Evolutionary conservation across 2,329 filamentous ascomycete species (phyloP).

Genomic region (Penicillium capsulatum): DNA sequence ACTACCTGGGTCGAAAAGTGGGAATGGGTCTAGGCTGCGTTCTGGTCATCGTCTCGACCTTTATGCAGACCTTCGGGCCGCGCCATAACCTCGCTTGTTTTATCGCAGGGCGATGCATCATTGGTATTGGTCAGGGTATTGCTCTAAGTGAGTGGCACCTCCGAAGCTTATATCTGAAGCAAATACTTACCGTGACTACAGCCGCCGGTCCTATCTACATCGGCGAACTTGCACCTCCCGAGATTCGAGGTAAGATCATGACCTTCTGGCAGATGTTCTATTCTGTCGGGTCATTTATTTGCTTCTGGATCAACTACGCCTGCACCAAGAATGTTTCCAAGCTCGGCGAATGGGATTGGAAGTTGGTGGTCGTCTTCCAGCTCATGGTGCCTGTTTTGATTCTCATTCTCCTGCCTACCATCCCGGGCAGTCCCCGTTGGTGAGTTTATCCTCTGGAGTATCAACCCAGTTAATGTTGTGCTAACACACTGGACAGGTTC

Average conservation of each 20-base stretch:
- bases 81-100: conserved; percentile 60
- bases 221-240: conserved; percentile 60
- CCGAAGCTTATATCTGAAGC: not conserved
- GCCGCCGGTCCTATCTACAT: conserved; percentile 68
- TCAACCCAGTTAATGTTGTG: not conserved
- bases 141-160: conserved; percentile 50
- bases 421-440: conserved; percentile 67
- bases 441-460: conserved; percentile 9
- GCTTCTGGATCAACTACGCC: conserved; percentile 63
- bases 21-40: conserved; percentile 64
- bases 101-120: conserved; percentile 64
- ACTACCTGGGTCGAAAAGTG: conserved; percentile 58
- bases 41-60: conserved; percentile 63
- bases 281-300: conserved; percentile 61
- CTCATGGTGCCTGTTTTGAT: conserved; percentile 63
- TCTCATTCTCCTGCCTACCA: conserved; percentile 58
- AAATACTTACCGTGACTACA: conserved; percentile 25
- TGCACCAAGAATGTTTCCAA: conserved; percentile 52
- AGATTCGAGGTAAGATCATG: conserved; percentile 65
- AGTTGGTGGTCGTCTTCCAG: conserved; percentile 69
- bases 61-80: conserved; percentile 64
- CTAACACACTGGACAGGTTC: conserved; percentile 23
- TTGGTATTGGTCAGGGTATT: conserved; percentile 67
- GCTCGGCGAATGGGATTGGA: conserved; percentile 70
- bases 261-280: conserved; percentile 68